Evolutionary conservation across 2,329 filamentous ascomycete genomes (phyloP), one percentile per base, ranked within the genome.

Genomic region (Colletotrichum lentis): DNA sequence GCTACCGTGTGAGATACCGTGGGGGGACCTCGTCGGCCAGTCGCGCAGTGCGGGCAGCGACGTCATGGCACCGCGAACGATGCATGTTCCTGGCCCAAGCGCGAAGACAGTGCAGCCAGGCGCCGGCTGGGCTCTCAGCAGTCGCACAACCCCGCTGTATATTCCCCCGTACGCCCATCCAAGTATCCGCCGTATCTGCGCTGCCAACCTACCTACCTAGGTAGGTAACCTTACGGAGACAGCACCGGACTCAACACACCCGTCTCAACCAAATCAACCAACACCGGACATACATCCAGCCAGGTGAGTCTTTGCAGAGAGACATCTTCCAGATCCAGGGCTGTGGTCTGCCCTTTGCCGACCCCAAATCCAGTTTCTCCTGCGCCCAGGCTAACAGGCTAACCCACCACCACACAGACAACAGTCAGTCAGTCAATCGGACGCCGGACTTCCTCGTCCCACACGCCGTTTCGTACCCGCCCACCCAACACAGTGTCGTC

Each of bases 21-120:
- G 31, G 8, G 62, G 57, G 63, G 31, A 12, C 57, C n/a, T 35
- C 22, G 43, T 39, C 20, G 50, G 49, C 31, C 49, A 62, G 64
- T 53, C 24, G 59, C 64, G 57, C 64, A 58, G 37, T 6, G 22
- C 41, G 46, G 12, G 0, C 31, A 35, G 1, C 53, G 66, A 68
- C 66, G 66, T 68, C 66, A 68, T 68, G 61, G 61, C 49, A 11
- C 50, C 24, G 49, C 62, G 41, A 59, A 62, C 50, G 37, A 65
- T 37, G 62, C 65, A 65, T 56, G 65, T 65, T 60, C 65, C 62
- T 68, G 55, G 62, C 52, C 65, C 27, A 56, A 68, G 65, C 55
- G 55, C 62, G 66, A 62, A 62, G 39, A 7, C 62, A 35, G 62
- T 62, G 54, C 31, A 35, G 60, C 65, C 53, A 58, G 46, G 60